phyloP scores from a whole-genome alignment of 495 filamentous ascomycete species.

The Elaphomyces granulatus region DNA sequence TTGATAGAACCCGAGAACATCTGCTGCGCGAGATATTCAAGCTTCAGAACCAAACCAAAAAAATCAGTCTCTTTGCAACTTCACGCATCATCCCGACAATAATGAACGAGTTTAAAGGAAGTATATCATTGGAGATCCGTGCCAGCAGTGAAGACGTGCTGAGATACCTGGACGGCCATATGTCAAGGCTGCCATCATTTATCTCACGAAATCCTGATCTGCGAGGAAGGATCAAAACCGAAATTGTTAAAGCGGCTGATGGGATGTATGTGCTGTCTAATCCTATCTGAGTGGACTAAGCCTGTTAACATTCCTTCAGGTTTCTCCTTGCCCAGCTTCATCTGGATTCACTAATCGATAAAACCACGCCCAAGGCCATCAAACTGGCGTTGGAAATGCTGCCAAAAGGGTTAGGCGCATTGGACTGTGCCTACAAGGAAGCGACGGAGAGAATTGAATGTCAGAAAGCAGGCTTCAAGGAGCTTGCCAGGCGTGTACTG shows the following conservation, averaged over 20 bases:
- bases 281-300: neutral
- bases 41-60: constrained; percentile 1
- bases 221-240: constrained; percentile 15
- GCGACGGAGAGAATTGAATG: constrained; percentile 29
- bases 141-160: constrained; percentile 3
- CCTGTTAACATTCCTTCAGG: constrained; percentile 14
- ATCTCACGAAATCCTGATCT: constrained; percentile 10
- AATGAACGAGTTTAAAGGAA: constrained; percentile 3
- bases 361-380: constrained; percentile 19
- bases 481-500: constrained; percentile 24
- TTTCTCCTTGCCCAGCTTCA: constrained; percentile 42
- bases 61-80: constrained; percentile 15
- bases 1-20: constrained; percentile 4
- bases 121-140: constrained; percentile 3
- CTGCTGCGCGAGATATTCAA: constrained; percentile 7
- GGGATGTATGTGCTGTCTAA: constrained; percentile 24
- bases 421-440: constrained; percentile 26
- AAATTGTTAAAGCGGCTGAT: constrained; percentile 15
- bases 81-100: constrained; percentile 11
- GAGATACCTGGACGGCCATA: constrained; percentile 1
- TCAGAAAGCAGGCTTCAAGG: constrained; percentile 12
- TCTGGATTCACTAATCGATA: constrained; percentile 28
- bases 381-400: constrained; percentile 19
- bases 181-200: constrained; percentile 12
- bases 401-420: constrained; percentile 9